Percentiles rank a stretch among this genome's conserved stretches.
Conservation (phyloP, 2,329 filamentous ascomycete genomes). For the Exutisphaerella laricina region DNA sequence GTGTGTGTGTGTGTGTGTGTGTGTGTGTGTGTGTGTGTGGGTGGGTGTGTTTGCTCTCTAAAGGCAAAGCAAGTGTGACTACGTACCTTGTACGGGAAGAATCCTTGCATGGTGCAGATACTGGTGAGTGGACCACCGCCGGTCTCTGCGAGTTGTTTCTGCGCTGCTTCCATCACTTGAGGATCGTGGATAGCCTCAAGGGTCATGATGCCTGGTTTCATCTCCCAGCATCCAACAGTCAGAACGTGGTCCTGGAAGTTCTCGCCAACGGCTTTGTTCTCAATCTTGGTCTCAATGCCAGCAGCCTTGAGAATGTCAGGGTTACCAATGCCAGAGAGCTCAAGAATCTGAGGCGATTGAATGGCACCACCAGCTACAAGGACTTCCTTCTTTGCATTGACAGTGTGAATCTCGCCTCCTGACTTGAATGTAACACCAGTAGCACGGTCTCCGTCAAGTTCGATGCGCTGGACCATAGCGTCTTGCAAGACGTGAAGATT, state of each 20-base stretch:
- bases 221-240: conserved; percentile 23
- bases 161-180: conserved; percentile 30
- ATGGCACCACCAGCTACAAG: conserved; percentile 55
- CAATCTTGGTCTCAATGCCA: conserved; percentile 40
- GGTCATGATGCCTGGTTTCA: conserved; percentile 26
- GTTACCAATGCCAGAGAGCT: conserved; percentile 57
- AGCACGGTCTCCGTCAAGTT: conserved; percentile 38
- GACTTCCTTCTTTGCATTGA: conserved; percentile 45
- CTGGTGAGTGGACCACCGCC: conserved; percentile 31
- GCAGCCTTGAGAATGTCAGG: conserved; percentile 36
- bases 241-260: conserved; percentile 47
- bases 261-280: conserved; percentile 44
- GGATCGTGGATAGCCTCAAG: conserved; percentile 30
- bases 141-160: conserved; percentile 31
- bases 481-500: conserved; percentile 36
- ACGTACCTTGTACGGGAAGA: conserved; percentile 32
- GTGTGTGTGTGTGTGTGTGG: too few relatives aligned
- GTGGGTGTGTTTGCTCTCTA: too few relatives aligned
- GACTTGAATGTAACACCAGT: conserved; percentile 42
- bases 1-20: too few relatives aligned
- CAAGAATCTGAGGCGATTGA: conserved; percentile 54
- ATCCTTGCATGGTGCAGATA: conserved; percentile 34
- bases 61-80: not conserved
- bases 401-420: conserved; percentile 33
- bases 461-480: conserved; percentile 43